Percentiles rank a stretch among this genome's conserved stretches.
phyloP scores from a whole-genome alignment of 305 asterid genomes.

The Striga hermonthica region DNA sequence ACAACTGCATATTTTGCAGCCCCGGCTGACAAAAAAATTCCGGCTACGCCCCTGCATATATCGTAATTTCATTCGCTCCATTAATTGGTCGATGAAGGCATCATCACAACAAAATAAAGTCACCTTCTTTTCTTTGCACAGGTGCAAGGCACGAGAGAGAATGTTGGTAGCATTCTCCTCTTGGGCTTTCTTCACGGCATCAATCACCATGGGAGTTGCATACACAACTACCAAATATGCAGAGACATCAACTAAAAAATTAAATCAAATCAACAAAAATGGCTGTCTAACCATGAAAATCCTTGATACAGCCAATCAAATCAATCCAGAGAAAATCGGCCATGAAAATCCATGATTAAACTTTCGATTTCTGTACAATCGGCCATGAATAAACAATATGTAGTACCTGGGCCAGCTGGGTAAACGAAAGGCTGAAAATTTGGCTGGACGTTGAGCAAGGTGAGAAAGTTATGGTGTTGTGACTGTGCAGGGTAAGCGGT shows the following conservation, averaged over 20 bases:
- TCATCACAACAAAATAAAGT: not conserved
- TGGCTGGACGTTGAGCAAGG: conserved; percentile 55
- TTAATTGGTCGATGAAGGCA: not conserved
- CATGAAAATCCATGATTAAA: not conserved
- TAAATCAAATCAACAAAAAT: not conserved
- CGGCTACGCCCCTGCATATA: too few species aligned
- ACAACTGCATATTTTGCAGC: too few species aligned
- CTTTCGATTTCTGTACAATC: too few species aligned
- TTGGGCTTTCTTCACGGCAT: conserved; percentile 50
- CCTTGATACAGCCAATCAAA: too few species aligned
- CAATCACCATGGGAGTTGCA: conserved; percentile 42
- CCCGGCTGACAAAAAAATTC: too few species aligned
- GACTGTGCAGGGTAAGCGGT: conserved; percentile 4
- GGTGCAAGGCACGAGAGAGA: conserved; percentile 45
- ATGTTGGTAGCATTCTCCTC: conserved; percentile 46
- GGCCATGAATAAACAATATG: too few species aligned
- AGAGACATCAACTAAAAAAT: not conserved
- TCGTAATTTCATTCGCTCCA: not conserved
- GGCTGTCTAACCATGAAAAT: not conserved
- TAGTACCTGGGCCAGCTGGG: conserved; percentile 66
- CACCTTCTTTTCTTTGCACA: conserved; percentile 55
- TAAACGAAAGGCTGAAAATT: conserved; percentile 47
- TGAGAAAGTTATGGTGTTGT: conserved; percentile 24
- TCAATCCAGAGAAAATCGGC: not conserved
- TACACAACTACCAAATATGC: conserved; percentile 32